Evolutionary conservation across 305 asterid species (phyloP).

Genomic region (Fraxinus ornus): DNA sequence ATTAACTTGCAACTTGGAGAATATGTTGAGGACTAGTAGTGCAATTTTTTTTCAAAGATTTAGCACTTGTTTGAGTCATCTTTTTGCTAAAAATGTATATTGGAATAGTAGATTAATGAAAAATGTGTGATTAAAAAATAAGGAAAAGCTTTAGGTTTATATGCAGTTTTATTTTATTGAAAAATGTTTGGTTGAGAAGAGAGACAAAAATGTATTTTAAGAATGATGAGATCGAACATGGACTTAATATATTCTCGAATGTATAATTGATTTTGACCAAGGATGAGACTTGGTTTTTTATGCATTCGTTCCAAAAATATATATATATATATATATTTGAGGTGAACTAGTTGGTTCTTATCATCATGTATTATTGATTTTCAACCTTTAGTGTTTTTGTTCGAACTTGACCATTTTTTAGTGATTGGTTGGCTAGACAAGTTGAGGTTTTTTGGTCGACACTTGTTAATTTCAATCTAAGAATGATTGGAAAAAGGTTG

Average conservation of each 20-base stretch:
- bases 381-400: background rate
- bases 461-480: background rate
- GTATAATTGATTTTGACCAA: background rate
- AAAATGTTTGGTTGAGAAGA: no score
- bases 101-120: no score
- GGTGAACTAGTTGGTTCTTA: background rate
- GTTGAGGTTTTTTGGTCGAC: background rate
- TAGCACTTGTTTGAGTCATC: background rate
- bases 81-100: no score
- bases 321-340: background rate
- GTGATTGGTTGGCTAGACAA: no score
- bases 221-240: no score
- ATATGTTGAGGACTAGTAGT: background rate
- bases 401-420: background rate
- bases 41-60: background rate
- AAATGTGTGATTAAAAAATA: no score
- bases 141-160: no score
- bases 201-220: no score
- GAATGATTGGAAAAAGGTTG: background rate
- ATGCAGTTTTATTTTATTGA: no score
- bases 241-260: background rate
- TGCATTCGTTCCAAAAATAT: background rate
- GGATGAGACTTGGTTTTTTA: background rate
- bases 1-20: background rate
- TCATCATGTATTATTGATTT: no score